A percentile compares a stretch with the other conserved stretches of the same genome.
Conservation (phyloP, 306 rosid genomes). For the Rosa multiflora region DNA sequence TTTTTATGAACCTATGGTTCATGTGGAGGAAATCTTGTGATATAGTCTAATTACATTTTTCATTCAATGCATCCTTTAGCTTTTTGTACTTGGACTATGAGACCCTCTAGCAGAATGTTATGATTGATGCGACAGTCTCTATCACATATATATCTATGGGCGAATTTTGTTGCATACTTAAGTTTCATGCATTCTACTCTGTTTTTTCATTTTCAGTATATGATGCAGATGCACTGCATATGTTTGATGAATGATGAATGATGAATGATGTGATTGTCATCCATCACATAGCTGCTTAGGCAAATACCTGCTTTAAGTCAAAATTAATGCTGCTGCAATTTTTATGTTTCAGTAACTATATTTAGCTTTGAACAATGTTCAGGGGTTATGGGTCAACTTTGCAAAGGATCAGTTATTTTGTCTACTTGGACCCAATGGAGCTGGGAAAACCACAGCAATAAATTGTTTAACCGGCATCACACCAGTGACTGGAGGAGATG, state of each 20-base stretch:
- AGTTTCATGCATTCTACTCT: too few species aligned
- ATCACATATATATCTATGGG: neutral
- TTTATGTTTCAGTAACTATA: neutral
- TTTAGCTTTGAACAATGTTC: conserved; percentile 29
- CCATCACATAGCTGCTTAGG: neutral
- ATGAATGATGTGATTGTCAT: neutral
- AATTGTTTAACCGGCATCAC: conserved; percentile 87
- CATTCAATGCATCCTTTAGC: neutral
- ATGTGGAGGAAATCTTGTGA: neutral
- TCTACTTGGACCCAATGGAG: conserved; percentile 93
- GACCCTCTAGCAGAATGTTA: neutral
- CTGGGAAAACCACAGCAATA: conserved; percentile 91
- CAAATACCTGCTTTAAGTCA: neutral
- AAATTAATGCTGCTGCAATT: neutral
- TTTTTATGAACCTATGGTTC: neutral
- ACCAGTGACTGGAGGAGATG: conserved; percentile 84
- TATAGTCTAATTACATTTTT: neutral
- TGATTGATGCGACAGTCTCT: neutral
- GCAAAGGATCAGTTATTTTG: conserved; percentile 84
- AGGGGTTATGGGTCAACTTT: conserved; percentile 91
- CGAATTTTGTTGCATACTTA: neutral
- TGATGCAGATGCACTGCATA: neutral
- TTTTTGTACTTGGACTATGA: neutral
- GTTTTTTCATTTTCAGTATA: neutral
- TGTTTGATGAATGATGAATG: neutral